Percentiles rank a stretch among this genome's conserved stretches.
Conservation (phyloP, 176 grass and related monocot genomes). For the Miscanthus lutarioriparius region DNA sequence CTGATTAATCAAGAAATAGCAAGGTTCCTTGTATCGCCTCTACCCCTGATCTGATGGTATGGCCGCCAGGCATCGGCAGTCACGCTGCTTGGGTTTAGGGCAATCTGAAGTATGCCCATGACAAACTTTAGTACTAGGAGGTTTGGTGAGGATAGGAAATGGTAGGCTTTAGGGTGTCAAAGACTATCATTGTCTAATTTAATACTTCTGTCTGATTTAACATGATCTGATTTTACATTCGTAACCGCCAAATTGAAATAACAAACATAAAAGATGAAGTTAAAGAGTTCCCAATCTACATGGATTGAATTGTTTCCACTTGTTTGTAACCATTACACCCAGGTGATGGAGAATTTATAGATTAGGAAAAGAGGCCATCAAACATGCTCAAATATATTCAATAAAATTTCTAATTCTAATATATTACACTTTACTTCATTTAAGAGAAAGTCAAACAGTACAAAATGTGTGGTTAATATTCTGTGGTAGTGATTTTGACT, state of each 20-base stretch:
- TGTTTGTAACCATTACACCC: conserved; percentile 8
- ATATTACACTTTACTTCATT: background rate
- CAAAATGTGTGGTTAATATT: background rate
- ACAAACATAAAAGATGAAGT: conserved; percentile 12
- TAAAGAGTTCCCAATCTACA: background rate
- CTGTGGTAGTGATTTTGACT: background rate
- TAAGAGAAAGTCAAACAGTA: background rate
- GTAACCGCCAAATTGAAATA: conserved; percentile 8
- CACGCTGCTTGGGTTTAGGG: background rate
- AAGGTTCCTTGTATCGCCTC: background rate
- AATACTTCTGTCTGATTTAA: background rate
- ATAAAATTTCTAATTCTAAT: background rate
- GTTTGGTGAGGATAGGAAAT: background rate
- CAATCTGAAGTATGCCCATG: background rate
- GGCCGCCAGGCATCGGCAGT: background rate
- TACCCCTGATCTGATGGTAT: background rate
- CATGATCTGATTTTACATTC: conserved; percentile 17
- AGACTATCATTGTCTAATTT: background rate
- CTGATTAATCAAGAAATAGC: background rate
- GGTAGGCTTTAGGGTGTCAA: background rate
- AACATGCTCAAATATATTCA: background rate
- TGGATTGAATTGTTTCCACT: background rate
- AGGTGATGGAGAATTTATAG: background rate
- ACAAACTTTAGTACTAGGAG: background rate
- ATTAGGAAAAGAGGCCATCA: background rate